Base-by-base conservation (phyloP, 2,329 filamentous ascomycete genomes). In the Dothidotthia symphoricarpi region DNA sequence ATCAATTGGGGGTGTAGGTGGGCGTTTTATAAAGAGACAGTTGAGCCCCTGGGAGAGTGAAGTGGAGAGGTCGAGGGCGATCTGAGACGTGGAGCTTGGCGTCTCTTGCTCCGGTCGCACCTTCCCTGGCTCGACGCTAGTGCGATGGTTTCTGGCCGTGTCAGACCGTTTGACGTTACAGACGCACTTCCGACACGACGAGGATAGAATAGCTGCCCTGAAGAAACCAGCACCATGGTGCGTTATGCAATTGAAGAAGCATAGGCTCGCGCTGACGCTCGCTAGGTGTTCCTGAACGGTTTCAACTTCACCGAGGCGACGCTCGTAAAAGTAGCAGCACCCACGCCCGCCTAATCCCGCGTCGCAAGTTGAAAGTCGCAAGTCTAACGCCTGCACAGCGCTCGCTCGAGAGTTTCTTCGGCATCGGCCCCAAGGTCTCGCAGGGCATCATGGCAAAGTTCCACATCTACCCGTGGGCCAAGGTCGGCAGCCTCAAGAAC, bases 371-470 rank as follows among this genome's bases (percentile, higher is more conserved):
- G 5, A 22, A 9, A 6, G n/a, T 31, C 41, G 32, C 31, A 31
- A 19, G 16, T 39, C 43, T 57, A 39, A 54, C 41, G 27, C 29
- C 15, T 22, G 25, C 43, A 16, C 52, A 77, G 84, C 83, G 81
- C 76, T 82, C 80, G 31, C 85, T 98, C 51, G 78, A 64, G 43
- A 60, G 52, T 17, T 63, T 66, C 45, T 66, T 59, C 42, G 61
- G 61, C 41, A 60, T 64, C 42, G 62, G 61, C 8, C 57, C 61
- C 45, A 61, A 58, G 26, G 56, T 64, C 16, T 63, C 61, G 88
- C 71, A 77, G 34, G 81, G 83, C 28, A 82, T 98, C 55, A 85
- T 97, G 74, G 87, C 93, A 51, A 90, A 88, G 61, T 85, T 88
- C 72, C 83, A 84, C 56, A 94, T 98, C 63, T 87, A 95, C 71